Evolutionary conservation across 208 protist species (phyloP), one percentile per base, ranked within the genome.

Genomic region (Wallacemonas rigidus): DNA sequence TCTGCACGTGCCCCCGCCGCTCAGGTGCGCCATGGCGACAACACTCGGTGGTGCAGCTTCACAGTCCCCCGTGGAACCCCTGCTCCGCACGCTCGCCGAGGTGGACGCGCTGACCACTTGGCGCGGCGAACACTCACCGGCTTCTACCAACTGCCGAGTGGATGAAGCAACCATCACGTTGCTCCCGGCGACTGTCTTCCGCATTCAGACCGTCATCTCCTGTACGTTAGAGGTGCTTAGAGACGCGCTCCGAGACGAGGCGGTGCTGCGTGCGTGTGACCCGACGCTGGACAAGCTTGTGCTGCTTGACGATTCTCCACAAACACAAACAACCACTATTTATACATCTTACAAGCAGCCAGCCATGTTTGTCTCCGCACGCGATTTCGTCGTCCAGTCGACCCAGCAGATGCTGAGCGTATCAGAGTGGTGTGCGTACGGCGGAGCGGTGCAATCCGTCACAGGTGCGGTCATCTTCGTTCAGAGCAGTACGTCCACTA

Each of bases 341-440:
- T 85, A 88, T 70, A 80, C 75, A 17, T 71, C 80, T 14, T 86
- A 88, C 67, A 79, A 67, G 60, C 78, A 75, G 9, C 80, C 70
- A 9, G 70, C 77, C 40, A 67, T 75, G 56, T 44, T 88, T 6
- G 63, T 85, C 41, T 67, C 83, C 1, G 70, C 83, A 17, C 83
- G 83, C 12, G 83, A 88, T 61, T 88, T 88, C 50, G 80, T 77
- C 17, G 69, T 82, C 7, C 36, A 45, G 43, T 67, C 67, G 0
- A 70, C 79, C 7, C 67, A 56, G n/a, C 57, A 72, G 2, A n/a
- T 75, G 55, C 2, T 77, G 15, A 12, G 57, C 58, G n/a, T 61
- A 60, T 6, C 61, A 9, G 69, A 67, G 58, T 51, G 54, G 50
- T 3, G 0, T 26, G 51, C 38, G 53, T 26, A 7, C 26, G 53